A percentile compares a stretch with the other conserved stretches of the same genome.
Evolutionary conservation across 2,329 filamentous ascomycete genomes (phyloP).

Genomic region (Ophiostoma triangulosporum): DNA sequence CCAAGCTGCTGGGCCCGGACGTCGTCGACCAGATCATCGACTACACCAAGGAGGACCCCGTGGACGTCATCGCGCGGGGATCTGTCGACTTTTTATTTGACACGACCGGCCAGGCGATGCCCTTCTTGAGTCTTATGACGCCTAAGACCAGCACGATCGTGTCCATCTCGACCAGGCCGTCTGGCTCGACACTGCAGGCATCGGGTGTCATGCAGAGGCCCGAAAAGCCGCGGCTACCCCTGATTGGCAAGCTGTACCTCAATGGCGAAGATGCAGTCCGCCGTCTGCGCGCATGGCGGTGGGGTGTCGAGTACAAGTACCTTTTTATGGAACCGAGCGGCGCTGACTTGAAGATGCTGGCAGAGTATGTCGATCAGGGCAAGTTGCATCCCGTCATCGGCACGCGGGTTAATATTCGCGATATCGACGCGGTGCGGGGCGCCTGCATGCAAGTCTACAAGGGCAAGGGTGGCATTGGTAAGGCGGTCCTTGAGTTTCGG

Average conservation of each 20-base stretch:
- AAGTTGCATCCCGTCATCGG: conserved; percentile 1
- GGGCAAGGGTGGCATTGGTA: conserved; percentile 3
- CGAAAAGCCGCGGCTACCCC: background rate
- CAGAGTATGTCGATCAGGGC: background rate
- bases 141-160: background rate
- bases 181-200: background rate
- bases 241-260: background rate
- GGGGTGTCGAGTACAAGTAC: conserved; percentile 6
- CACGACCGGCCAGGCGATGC: conserved; percentile 6
- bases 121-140: background rate
- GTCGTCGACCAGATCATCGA: conserved; percentile 38
- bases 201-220: background rate
- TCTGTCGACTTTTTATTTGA: conserved; percentile 7
- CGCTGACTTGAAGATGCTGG: background rate
- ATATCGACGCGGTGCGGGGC: background rate
- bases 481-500: background rate
- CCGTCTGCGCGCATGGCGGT: conserved; percentile 1
- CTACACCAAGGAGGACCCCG: conserved; percentile 28
- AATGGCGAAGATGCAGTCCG: background rate
- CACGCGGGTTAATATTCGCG: background rate
- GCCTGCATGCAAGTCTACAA: background rate
- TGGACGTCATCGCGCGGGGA: background rate
- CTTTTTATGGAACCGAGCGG: conserved; percentile 1
- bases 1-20: conserved; percentile 23
- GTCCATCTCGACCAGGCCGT: conserved; percentile 3